A percentile compares a stretch with the other conserved stretches of the same genome.
These are phyloP conservation scores for Globisporangium cylindrosporum DNA, from an alignment of 352 stramenopile genomes.

Conservation along the genomic window DNA sequence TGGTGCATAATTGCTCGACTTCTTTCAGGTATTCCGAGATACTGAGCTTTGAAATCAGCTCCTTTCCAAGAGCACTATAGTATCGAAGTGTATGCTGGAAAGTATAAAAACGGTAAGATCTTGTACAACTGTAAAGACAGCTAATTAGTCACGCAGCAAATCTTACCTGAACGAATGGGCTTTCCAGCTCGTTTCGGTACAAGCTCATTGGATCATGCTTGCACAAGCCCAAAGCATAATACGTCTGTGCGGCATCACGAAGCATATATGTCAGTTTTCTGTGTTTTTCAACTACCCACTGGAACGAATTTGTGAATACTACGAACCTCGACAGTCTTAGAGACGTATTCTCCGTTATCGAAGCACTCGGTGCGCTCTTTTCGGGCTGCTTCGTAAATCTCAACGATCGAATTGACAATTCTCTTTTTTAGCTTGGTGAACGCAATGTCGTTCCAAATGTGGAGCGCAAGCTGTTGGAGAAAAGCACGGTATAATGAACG, in stretches of 20 bases:
- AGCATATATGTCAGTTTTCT: slow-evolving; percentile 7
- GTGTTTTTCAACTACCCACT: not conserved
- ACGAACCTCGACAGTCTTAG: slow-evolving; percentile 64
- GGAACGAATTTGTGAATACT: not conserved
- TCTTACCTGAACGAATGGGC: slow-evolving; percentile 61
- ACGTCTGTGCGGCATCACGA: slow-evolving; percentile 44
- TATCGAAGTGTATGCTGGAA: slow-evolving; percentile 60
- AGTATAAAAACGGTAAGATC: not conserved
- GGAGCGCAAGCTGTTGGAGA: slow-evolving; percentile 58
- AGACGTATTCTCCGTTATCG: slow-evolving; percentile 65
- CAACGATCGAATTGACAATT: slow-evolving; percentile 56
- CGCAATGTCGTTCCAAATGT: slow-evolving; percentile 83
- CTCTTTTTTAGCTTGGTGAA: slow-evolving; percentile 72
- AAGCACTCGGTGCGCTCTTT: slow-evolving; percentile 58
- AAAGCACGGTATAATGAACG: not conserved
- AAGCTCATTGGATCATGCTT: slow-evolving; percentile 79
- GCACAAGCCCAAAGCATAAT: slow-evolving; percentile 68
- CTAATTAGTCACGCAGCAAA: not conserved
- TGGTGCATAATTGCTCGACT: slow-evolving; percentile 64
- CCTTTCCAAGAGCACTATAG: slow-evolving; percentile 62
- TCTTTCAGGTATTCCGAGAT: slow-evolving; percentile 77
- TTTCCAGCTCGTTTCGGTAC: slow-evolving; percentile 77
- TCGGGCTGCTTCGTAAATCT: slow-evolving; percentile 61
- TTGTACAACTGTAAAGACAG: not conserved
- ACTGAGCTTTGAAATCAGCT: slow-evolving; percentile 57